phyloP scores from a whole-genome alignment of 371 early-diverging fungal genomes.

The Mortierella sp. region DNA sequence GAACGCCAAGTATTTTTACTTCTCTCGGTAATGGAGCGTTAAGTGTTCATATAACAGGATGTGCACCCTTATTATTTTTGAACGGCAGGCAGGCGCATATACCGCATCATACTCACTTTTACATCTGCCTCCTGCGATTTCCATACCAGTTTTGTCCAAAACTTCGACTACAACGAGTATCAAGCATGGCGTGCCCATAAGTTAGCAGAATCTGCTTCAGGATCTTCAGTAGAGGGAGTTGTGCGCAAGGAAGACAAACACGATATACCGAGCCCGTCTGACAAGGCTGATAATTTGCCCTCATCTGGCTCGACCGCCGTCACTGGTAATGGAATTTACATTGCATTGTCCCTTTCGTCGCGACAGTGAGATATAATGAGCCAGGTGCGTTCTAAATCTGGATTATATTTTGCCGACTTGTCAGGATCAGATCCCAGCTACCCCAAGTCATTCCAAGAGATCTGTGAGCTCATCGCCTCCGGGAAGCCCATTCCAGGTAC shows the following conservation, averaged over 20 bases:
- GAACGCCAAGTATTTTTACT: slow-evolving; percentile 47
- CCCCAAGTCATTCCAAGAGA: slow-evolving; percentile 61
- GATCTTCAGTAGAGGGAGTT: neutral
- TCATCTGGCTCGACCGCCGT: too few species aligned
- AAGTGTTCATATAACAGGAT: neutral
- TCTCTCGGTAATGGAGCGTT: slow-evolving; percentile 25
- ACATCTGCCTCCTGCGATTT: neutral
- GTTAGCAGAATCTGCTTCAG: neutral
- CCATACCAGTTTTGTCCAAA: slow-evolving; percentile 25
- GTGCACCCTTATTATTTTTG: too few species aligned
- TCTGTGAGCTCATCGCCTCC: slow-evolving; percentile 63
- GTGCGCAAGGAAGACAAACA: neutral
- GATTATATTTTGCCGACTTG: neutral
- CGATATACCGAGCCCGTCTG: neutral
- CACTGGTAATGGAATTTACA: too few species aligned
- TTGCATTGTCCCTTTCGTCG: too few species aligned
- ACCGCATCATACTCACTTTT: too few species aligned
- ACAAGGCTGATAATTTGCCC: too few species aligned
- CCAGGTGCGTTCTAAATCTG: too few species aligned
- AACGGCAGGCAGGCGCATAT: too few species aligned
- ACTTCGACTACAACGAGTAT: slow-evolving; percentile 31
- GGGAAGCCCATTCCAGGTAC: slow-evolving; percentile 66
- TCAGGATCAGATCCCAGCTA: slow-evolving; percentile 36
- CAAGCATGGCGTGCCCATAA: slow-evolving; percentile 29
- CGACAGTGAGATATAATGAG: too few species aligned